Evolutionary conservation across 176 grass and related monocot genomes (phyloP).

Genomic region (Avena eriantha): DNA sequence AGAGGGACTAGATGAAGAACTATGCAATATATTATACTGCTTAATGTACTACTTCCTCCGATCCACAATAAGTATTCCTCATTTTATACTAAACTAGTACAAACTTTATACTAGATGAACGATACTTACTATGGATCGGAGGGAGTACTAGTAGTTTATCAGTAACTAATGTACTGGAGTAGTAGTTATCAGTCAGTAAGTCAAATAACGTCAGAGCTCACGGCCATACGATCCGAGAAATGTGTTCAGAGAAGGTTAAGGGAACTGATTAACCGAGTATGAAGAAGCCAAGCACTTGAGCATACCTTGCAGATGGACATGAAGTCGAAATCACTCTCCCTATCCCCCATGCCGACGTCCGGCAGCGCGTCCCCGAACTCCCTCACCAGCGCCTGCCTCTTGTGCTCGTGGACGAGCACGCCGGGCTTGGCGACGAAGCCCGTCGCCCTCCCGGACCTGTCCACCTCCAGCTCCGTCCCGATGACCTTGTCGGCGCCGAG

Average conservation of each 20-base stretch:
- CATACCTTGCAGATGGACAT: conserved; percentile 77
- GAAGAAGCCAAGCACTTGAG: not conserved
- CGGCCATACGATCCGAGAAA: not conserved
- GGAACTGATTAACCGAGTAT: not conserved
- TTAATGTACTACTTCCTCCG: too few species aligned
- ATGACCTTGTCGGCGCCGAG: conserved; percentile 60
- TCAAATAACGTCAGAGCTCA: too few species aligned
- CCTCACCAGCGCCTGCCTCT: conserved; percentile 59
- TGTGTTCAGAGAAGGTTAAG: too few species aligned
- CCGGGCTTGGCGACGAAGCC: conserved; percentile 56
- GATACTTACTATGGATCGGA: too few species aligned
- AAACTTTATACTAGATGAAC: too few species aligned
- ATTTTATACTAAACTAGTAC: too few species aligned
- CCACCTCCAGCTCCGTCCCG: conserved; percentile 74
- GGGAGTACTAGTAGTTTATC: too few species aligned
- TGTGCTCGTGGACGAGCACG: conserved; percentile 62
- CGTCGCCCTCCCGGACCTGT: conserved; percentile 51
- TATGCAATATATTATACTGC: too few species aligned
- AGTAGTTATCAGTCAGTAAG: too few species aligned
- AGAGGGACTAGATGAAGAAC: too few species aligned
- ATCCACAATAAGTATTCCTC: too few species aligned
- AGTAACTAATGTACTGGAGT: too few species aligned
- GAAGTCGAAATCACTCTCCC: conserved; percentile 77
- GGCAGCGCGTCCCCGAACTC: conserved; percentile 66
- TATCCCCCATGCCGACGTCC: conserved; percentile 69